Evolutionary conservation across 179 eudicot species (phyloP).

Genomic region (Drosera spatulata): DNA sequence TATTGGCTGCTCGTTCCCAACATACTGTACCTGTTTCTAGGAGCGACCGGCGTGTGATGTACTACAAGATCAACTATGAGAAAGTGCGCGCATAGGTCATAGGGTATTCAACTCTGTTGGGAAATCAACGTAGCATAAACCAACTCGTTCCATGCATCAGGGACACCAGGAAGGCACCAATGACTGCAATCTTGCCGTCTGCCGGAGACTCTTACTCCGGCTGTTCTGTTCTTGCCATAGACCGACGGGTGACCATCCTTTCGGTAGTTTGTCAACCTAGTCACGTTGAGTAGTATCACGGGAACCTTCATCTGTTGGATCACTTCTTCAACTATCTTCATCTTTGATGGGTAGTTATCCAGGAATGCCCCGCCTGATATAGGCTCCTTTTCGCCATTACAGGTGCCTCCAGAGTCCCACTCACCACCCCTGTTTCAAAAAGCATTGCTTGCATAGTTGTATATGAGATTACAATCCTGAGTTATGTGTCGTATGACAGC

Average conservation of each 20-base stretch:
- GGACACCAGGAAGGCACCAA: constrained; percentile 98
- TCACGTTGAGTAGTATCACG: constrained; percentile 54
- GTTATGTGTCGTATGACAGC: background rate
- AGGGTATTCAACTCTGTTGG: constrained; percentile 10
- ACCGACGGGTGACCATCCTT: constrained; percentile 92
- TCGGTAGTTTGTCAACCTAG: constrained; percentile 68
- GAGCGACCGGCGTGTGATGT: no score
- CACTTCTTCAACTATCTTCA: constrained; percentile 77
- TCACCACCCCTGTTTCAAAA: constrained; percentile 69
- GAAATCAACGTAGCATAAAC: constrained; percentile 54
- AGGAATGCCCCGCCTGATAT: constrained; percentile 39
- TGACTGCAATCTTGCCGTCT: constrained; percentile 89
- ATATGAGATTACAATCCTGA: no score
- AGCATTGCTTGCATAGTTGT: no score
- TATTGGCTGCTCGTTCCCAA: no score
- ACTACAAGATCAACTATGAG: no score
- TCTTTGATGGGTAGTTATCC: constrained; percentile 61
- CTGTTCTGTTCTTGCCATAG: constrained; percentile 40
- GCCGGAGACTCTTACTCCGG: constrained; percentile 38
- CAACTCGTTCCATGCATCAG: constrained; percentile 95
- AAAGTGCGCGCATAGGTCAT: no score
- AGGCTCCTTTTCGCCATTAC: constrained; percentile 75
- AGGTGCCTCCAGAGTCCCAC: constrained; percentile 94
- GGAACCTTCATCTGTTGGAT: constrained; percentile 54
- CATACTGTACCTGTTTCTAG: no score